phyloP scores from a whole-genome alignment of 441 rosid species.

The Euphorbia schlechtendalii region DNA sequence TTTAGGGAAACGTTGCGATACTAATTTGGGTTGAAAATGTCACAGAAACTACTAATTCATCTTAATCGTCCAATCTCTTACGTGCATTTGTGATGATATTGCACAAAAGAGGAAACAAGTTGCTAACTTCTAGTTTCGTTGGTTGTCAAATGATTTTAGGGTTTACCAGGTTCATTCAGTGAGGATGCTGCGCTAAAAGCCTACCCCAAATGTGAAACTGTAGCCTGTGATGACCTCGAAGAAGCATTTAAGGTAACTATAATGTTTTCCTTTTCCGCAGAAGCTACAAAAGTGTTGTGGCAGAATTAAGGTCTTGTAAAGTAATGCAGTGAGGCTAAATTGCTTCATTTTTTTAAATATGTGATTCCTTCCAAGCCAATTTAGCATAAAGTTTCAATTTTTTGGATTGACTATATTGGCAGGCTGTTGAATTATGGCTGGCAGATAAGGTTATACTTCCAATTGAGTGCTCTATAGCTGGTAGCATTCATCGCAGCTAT shows the following conservation, averaged over 20 bases:
- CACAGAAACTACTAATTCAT: no score
- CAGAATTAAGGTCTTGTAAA: not conserved
- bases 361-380: not conserved
- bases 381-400: not conserved
- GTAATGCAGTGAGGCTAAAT: not conserved
- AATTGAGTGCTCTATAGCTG: slow-evolving; percentile 42
- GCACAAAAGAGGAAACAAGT: not conserved
- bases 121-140: slow-evolving; percentile 5
- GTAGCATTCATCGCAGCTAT: slow-evolving; percentile 55
- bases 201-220: slow-evolving; percentile 49
- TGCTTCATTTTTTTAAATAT: not conserved
- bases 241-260: slow-evolving; percentile 49
- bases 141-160: slow-evolving; percentile 27
- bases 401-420: slow-evolving; percentile 6
- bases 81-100: no score
- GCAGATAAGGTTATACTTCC: slow-evolving; percentile 53
- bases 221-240: slow-evolving; percentile 49
- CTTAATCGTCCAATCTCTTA: no score
- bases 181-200: slow-evolving; percentile 63
- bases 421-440: slow-evolving; percentile 56
- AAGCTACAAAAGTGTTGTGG: not conserved
- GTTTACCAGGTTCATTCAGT: slow-evolving; percentile 40
- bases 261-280: not conserved
- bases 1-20: no score
- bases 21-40: no score